Percentiles rank a stretch among this genome's conserved stretches.
These are phyloP conservation scores for Juglanconis juglandina DNA, from an alignment of 2,329 filamentous ascomycete genomes.

Conservation along the genomic window DNA sequence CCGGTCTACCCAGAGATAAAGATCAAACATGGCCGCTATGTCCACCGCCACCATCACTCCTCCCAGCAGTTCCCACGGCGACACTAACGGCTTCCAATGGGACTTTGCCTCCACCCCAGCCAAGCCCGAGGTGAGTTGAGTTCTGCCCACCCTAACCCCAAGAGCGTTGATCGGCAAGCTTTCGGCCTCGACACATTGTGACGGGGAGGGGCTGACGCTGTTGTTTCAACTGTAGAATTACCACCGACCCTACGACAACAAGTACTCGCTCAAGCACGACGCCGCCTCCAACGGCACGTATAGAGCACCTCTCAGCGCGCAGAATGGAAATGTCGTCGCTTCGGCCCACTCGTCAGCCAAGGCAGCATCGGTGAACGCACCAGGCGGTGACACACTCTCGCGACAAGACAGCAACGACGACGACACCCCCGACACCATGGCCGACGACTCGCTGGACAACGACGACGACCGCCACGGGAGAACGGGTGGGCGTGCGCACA, in stretches of 20 bases:
- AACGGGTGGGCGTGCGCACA: constrained; percentile 18
- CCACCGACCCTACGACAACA: constrained; percentile 18
- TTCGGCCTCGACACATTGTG: not conserved
- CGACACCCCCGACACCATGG: constrained; percentile 43
- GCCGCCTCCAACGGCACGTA: constrained; percentile 15
- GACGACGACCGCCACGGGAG: constrained; percentile 12
- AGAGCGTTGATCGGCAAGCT: not conserved
- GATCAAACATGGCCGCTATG: constrained; percentile 49
- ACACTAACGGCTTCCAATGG: constrained; percentile 45
- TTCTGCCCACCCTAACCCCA: not conserved
- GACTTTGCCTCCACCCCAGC: constrained; percentile 28
- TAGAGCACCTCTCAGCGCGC: constrained; percentile 14
- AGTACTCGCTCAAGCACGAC: constrained; percentile 8
- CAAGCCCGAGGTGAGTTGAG: constrained; percentile 36
- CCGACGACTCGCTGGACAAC: constrained; percentile 37
- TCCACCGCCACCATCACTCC: constrained; percentile 49
- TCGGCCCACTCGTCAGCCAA: constrained; percentile 9
- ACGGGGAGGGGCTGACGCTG: constrained; percentile 1
- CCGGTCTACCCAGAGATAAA: constrained; percentile 11
- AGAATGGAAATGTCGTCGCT: constrained; percentile 17
- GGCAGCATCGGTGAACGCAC: constrained; percentile 8
- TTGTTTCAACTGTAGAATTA: constrained; percentile 3
- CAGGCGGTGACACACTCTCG: constrained; percentile 9
- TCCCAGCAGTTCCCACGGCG: constrained; percentile 47
- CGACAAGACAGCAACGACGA: constrained; percentile 23